These are phyloP conservation scores for Dendrocalamus sinicus DNA, from an alignment of 176 grass and related monocot species.

Conservation along the genomic window DNA sequence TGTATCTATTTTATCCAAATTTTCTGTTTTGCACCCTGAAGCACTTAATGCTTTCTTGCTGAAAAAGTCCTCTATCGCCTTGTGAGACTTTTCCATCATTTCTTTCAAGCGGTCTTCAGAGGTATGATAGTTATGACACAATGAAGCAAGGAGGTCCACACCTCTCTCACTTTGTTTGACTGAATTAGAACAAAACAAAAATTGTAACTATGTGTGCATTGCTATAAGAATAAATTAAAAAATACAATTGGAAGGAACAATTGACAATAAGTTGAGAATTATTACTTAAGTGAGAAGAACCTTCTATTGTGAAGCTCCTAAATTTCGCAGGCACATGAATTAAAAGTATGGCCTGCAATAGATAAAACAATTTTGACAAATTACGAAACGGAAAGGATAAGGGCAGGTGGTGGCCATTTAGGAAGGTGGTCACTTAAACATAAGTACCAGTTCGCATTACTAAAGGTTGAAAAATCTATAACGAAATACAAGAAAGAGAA, in stretches of 20 bases:
- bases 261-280: constrained; percentile 34
- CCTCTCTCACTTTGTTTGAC: constrained; percentile 82
- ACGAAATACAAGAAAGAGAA: not conserved
- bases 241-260: constrained; percentile 8
- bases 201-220: constrained; percentile 27
- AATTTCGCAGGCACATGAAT: constrained; percentile 74
- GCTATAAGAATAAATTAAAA: constrained; percentile 23
- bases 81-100: constrained; percentile 68
- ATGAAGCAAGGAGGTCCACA: constrained; percentile 72
- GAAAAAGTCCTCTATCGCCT: constrained; percentile 66
- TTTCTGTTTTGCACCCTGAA: constrained; percentile 64
- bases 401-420: not conserved
- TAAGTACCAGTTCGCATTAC: constrained; percentile 9
- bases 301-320: constrained; percentile 77
- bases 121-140: constrained; percentile 89
- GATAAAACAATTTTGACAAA: constrained; percentile 36
- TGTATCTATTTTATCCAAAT: constrained; percentile 77
- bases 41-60: constrained; percentile 63
- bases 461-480: not conserved
- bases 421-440: constrained; percentile 5
- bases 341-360: constrained; percentile 85
- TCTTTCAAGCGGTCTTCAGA: constrained; percentile 77
- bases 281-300: constrained; percentile 80
- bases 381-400: not conserved
- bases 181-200: constrained; percentile 47